Percentiles rank a stretch among this genome's conserved stretches.
phyloP scores from a whole-genome alignment of 2,329 filamentous ascomycete species.

The Aplosporella prunicola region DNA sequence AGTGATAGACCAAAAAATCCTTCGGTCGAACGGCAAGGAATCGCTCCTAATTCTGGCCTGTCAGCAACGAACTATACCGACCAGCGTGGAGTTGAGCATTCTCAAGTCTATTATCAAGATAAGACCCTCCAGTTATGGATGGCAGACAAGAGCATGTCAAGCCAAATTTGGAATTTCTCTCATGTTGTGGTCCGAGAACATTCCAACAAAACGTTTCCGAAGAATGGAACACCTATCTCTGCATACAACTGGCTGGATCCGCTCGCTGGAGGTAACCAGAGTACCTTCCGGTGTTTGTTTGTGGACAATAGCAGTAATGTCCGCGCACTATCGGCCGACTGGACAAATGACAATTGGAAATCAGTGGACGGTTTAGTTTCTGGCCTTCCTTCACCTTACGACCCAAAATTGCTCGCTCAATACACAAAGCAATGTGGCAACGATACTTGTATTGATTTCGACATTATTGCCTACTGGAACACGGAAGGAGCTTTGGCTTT shows the following conservation, averaged over 20 bases:
- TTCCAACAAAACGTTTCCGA: background rate
- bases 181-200: background rate
- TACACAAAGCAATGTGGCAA: too few species aligned
- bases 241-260: background rate
- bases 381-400: too few species aligned
- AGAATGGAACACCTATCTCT: background rate
- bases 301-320: background rate
- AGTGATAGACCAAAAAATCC: background rate
- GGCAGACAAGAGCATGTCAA: background rate
- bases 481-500: too few species aligned
- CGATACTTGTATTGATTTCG: background rate
- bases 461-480: too few species aligned
- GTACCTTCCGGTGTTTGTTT: background rate
- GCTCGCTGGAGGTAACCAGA: too few species aligned
- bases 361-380: too few species aligned
- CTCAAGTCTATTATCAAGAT: slow-evolving; percentile 1
- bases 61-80: slow-evolving; percentile 1
- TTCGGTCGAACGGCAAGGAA: background rate
- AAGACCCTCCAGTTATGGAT: background rate
- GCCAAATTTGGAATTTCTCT: background rate
- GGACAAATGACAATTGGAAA: too few species aligned
- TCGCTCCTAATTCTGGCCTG: background rate
- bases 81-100: background rate
- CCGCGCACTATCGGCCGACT: too few species aligned
- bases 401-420: too few species aligned